phyloP scores from a whole-genome alignment of 208 protist genomes.

The Jaenimonas drosophilae region DNA sequence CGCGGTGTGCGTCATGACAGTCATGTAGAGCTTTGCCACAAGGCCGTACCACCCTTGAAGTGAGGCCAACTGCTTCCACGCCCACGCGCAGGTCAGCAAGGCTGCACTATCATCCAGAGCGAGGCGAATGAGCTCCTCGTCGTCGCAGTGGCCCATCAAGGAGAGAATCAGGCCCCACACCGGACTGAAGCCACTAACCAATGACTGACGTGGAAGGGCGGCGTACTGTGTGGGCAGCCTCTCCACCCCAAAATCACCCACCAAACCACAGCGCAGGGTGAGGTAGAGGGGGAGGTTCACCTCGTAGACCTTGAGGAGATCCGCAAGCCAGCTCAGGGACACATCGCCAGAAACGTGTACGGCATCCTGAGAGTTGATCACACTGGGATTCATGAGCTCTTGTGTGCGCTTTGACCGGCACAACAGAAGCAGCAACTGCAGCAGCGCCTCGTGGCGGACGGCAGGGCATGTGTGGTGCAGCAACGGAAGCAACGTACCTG shows the following conservation, averaged over 20 bases:
- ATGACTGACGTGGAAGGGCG: conserved; percentile 11
- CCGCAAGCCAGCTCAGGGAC: conserved; percentile 64
- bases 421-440: conserved; percentile 58
- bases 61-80: conserved; percentile 45
- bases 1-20: no score
- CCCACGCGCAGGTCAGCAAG: conserved; percentile 34
- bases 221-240: conserved; percentile 19
- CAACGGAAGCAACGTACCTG: conserved; percentile 45
- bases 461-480: conserved; percentile 12
- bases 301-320: conserved; percentile 17
- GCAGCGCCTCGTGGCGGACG: conserved; percentile 51
- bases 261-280: conserved; percentile 44
- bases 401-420: conserved; percentile 58
- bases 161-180: conserved; percentile 43
- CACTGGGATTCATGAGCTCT: conserved; percentile 64
- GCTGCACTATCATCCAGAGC: conserved; percentile 40
- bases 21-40: conserved; percentile 40
- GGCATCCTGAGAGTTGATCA: conserved; percentile 31
- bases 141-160: conserved; percentile 33
- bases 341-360: conserved; percentile 52
- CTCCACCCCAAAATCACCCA: conserved; percentile 46
- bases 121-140: conserved; percentile 25
- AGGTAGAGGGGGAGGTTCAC: conserved; percentile 41
- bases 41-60: conserved; percentile 62
- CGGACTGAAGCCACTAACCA: conserved; percentile 35